A percentile compares a stretch with the other conserved stretches of the same genome.
Conservation (phyloP, 371 early-diverging fungal species). For the Rhizopus stolonifer region DNA sequence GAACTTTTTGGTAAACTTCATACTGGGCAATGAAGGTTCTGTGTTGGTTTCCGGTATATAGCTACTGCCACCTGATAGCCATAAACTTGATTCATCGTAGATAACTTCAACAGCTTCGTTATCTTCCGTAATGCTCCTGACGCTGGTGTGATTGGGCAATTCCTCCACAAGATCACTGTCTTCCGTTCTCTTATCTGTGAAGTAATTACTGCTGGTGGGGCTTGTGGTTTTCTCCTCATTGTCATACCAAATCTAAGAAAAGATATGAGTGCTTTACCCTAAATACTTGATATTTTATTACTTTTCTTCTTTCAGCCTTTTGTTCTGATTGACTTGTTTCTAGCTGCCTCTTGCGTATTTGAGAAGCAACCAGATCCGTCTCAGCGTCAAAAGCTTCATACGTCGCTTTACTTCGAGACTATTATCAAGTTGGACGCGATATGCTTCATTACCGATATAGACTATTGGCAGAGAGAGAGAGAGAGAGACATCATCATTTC, state of each 20-base stretch:
- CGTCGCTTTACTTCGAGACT: not conserved
- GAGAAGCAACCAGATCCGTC: not conserved
- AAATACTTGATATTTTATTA: slow-evolving; percentile 1
- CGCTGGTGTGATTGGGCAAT: slow-evolving; percentile 3
- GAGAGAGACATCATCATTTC: slow-evolving; percentile 2
- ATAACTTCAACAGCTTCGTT: slow-evolving; percentile 6
- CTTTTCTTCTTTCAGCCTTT: slow-evolving; percentile 2
- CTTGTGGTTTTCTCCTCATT: slow-evolving; percentile 5
- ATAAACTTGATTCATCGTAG: slow-evolving; percentile 5
- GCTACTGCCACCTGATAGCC: slow-evolving; percentile 3
- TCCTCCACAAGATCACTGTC: slow-evolving; percentile 6
- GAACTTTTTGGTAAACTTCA: slow-evolving; percentile 9
- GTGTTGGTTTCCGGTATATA: slow-evolving; percentile 1
- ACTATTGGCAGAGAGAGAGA: slow-evolving; percentile 4
- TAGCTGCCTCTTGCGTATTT: slow-evolving; percentile 1
- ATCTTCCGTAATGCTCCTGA: slow-evolving; percentile 1
- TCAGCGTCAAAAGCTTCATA: not conserved
- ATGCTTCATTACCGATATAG: slow-evolving; percentile 2
- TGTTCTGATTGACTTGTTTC: slow-evolving; percentile 4
- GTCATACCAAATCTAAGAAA: slow-evolving; percentile 4
- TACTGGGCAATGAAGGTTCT: slow-evolving; percentile 7
- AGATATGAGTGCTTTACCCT: slow-evolving; percentile 2
- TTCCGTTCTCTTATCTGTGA: slow-evolving; percentile 4
- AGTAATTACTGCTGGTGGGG: slow-evolving; percentile 4
- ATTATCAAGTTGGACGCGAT: slow-evolving; percentile 1